These are phyloP conservation scores for Pythium brassicae DNA, from an alignment of 352 stramenopile genomes.

Conservation along the genomic window DNA sequence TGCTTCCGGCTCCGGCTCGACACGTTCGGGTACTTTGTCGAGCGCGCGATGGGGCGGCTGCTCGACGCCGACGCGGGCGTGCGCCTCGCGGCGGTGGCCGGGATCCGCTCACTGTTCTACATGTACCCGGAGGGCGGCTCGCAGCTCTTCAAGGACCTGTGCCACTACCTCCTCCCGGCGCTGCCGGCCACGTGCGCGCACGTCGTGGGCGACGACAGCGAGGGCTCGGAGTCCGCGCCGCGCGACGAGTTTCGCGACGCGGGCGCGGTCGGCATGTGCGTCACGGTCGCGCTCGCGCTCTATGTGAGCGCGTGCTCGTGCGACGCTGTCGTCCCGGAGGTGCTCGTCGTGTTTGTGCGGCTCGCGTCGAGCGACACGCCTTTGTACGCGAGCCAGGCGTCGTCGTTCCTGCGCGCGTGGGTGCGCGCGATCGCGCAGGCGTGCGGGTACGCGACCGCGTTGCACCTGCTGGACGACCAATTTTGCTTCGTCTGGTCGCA, in stretches of 20 bases:
- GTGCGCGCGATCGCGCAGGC: slow-evolving; percentile 32
- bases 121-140: slow-evolving; percentile 76
- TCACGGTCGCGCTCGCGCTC: slow-evolving; percentile 48
- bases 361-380: slow-evolving; percentile 32
- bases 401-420: slow-evolving; percentile 41
- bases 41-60: slow-evolving; percentile 36
- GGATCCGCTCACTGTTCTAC: slow-evolving; percentile 67
- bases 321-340: slow-evolving; percentile 43
- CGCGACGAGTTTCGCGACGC: slow-evolving; percentile 2
- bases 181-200: slow-evolving; percentile 5
- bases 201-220: background rate
- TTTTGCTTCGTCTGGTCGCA: slow-evolving; percentile 59
- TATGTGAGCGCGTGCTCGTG: slow-evolving; percentile 68
- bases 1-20: slow-evolving; percentile 62
- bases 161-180: slow-evolving; percentile 28
- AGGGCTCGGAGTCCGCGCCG: background rate
- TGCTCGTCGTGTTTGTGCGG: slow-evolving; percentile 44
- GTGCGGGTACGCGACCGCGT: slow-evolving; percentile 43
- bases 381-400: slow-evolving; percentile 28
- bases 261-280: slow-evolving; percentile 27
- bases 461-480: slow-evolving; percentile 56
- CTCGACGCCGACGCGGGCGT: slow-evolving; percentile 55
- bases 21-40: slow-evolving; percentile 50
- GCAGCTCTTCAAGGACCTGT: slow-evolving; percentile 55
- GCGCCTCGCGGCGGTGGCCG: slow-evolving; percentile 34